Base-by-base conservation (phyloP, 176 grass and related monocot species). In the Oryza meridionalis region DNA sequence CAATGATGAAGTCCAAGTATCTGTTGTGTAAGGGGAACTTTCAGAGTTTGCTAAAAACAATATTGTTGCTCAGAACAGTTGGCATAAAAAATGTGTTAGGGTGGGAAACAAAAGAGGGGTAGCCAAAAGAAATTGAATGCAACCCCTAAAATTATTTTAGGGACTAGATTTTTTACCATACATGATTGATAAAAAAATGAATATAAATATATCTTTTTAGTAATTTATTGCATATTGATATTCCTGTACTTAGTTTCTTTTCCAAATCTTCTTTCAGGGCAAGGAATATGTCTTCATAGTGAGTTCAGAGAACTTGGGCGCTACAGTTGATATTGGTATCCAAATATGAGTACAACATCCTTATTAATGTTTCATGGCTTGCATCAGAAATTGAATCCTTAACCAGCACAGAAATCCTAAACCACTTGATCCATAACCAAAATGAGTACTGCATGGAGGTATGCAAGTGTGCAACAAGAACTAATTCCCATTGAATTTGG, bases 241-340 rank as follows among this genome's bases (percentile, higher is more conserved):
- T 64, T n/a, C 38, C 31, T 11, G n/a, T 51, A 32, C 85, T 88
- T 81, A 80, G 69, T 12, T 71, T 45, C 72, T 79, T 76, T 75
- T 5, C 35, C 25, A 76, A 76, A 83, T 85, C 62, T 58, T 93
- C 37, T 65, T 98, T 98, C 33, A 35, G 33, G 33, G 33, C 33
- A 35, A 35, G 33, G 33, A 35, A 35, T 35, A 35, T 35, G 33
- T 35, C 33, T 35, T 35, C 33, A 35, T 35, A 35, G 33, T 3
- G 33, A 35, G 33, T 35, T 35, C 33, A 35, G 33, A 35, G 33
- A 35, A 35, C 33, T 35, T 35, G 33, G 33, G 33, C 33, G 33
- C 33, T 35, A 35, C 33, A 35, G 33, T 35, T 3, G 33, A 35
- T 35, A 35, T 35, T 5, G 4, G 33, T 35, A 35, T 35, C 33